phyloP scores from a whole-genome alignment of 768 basidiomycete genomes.

The Suillus subluteus region DNA sequence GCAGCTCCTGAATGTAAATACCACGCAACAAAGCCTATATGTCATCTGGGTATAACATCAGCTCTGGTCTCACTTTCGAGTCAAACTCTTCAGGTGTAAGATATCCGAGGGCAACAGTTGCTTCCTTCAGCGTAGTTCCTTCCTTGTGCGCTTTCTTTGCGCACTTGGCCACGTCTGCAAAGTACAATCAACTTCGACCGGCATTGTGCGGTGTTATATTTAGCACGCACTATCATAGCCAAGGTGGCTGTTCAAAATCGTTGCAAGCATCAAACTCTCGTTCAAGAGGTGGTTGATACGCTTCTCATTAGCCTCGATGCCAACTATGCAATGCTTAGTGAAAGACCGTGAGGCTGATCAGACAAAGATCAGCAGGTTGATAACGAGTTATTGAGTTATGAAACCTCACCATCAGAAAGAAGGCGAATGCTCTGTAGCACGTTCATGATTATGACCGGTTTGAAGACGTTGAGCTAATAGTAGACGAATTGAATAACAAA shows the following conservation, averaged over 20 bases:
- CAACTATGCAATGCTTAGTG: conserved; percentile 96
- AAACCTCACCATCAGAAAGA: conserved; percentile 78
- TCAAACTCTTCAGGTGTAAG: conserved; percentile 93
- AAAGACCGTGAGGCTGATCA: conserved; percentile 81
- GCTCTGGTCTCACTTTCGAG: conserved; percentile 86
- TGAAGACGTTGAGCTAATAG: conserved; percentile 92
- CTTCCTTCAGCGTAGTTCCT: conserved; percentile 94
- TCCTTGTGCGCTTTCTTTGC: conserved; percentile 99
- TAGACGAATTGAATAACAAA: conserved; percentile 14
- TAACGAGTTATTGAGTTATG: conserved; percentile 9
- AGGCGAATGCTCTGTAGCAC: conserved; percentile 95
- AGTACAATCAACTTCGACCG: conserved; percentile 10
- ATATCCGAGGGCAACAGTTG: conserved; percentile 86
- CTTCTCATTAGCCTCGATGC: conserved; percentile 95
- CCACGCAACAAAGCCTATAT: conserved; percentile 19
- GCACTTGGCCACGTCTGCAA: conserved; percentile 91
- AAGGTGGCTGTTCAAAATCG: conserved; percentile 92
- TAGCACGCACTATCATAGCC: conserved; percentile 92
- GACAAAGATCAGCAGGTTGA: conserved; percentile 14
- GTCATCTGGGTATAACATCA: conserved; percentile 83
- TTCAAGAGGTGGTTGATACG: conserved; percentile 87
- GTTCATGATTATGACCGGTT: conserved; percentile 98
- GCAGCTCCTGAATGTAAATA: neutral
- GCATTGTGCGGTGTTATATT: conserved; percentile 5
- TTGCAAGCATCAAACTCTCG: conserved; percentile 97